Evolutionary conservation across 306 rosid species (phyloP), one percentile per base, ranked within the genome.

Genomic region (Malus sieversii): DNA sequence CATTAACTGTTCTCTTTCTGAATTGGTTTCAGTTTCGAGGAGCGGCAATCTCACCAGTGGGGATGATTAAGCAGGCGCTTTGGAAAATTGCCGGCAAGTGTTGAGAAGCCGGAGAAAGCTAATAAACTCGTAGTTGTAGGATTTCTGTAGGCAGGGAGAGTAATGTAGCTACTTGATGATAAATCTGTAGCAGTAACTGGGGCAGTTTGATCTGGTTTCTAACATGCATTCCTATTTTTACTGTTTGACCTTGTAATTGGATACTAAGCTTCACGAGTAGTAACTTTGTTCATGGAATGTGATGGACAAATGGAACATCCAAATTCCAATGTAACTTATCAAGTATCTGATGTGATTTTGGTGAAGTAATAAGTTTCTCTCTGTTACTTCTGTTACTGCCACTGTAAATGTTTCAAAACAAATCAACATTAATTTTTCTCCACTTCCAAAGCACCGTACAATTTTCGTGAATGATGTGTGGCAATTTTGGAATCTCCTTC

Each of bases 21-120:
- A 19, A 62, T 67, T 58, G 42, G 69, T 75, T 85, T 74, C 91
- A 93, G 98, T 87, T 87, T 83, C 84, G 86, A 72, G 98, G 98
- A 72, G 84, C 83, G 10, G 97, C 86, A 9, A 79, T 77, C 59
- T 90, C 97, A 51, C 87, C 97, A 3, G 82, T 65, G 30, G 80
- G 84, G 77, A 85, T 85, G 93, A 86, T 93, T 82, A 85, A 89
- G 80, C 89, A 87, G 78, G 89, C 87, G 38, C 88, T 93, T 12
- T 73, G 82, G 89, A 89, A 86, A 78, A 80, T 85, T 71, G 88
- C 88, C 22, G 84, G 80, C 63, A 87, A 74, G 81, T 80, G 80
- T 53, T 80, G 80, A 78, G 68, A 84, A 40, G 66, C 70, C 20
- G 70, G 68, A 7, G 13, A 70, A 77, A 68, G 51, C 42, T 63